Percentiles rank a stretch among this genome's conserved stretches.
Evolutionary conservation across 306 rosid species (phyloP).

Genomic region (Malus orientalis): DNA sequence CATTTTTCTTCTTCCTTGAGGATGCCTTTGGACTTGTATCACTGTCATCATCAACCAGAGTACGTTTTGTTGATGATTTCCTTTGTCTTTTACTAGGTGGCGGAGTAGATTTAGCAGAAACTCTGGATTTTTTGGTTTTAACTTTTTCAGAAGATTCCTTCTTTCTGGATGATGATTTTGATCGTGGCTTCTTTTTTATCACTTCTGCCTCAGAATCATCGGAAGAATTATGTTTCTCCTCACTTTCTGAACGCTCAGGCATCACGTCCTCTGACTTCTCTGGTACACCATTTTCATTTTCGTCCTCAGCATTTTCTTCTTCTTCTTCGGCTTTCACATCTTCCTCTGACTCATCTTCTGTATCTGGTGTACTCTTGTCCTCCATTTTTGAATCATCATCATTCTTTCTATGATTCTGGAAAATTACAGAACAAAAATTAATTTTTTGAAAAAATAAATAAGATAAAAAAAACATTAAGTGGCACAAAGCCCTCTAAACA

Average conservation of each 20-base stretch:
- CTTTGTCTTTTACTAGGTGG: conserved; percentile 40
- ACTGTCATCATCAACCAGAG: conserved; percentile 49
- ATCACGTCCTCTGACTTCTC: conserved; percentile 75
- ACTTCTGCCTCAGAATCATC: conserved; percentile 53
- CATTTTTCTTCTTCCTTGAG: conserved; percentile 74
- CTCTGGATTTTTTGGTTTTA: conserved; percentile 38
- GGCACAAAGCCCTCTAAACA: neutral
- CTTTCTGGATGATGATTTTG: conserved; percentile 48
- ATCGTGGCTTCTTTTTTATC: conserved; percentile 25
- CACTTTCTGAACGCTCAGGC: conserved; percentile 61
- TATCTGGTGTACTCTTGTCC: conserved; percentile 47
- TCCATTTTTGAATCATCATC: conserved; percentile 43
- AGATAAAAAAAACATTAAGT: neutral
- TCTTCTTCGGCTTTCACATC: conserved; percentile 43
- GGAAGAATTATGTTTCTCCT: conserved; percentile 53
- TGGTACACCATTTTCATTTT: conserved; percentile 52
- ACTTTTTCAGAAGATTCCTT: conserved; percentile 56
- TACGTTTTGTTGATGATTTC: conserved; percentile 35
- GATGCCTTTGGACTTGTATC: conserved; percentile 73
- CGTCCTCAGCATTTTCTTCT: conserved; percentile 54
- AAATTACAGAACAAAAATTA: conserved; percentile 13
- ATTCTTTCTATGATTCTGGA: conserved; percentile 55
- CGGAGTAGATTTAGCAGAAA: conserved; percentile 42
- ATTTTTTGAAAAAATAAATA: neutral
- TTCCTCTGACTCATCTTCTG: conserved; percentile 60